These are phyloP conservation scores for Xylaria longipes DNA, from an alignment of 495 filamentous ascomycete genomes.

Conservation along the genomic window DNA sequence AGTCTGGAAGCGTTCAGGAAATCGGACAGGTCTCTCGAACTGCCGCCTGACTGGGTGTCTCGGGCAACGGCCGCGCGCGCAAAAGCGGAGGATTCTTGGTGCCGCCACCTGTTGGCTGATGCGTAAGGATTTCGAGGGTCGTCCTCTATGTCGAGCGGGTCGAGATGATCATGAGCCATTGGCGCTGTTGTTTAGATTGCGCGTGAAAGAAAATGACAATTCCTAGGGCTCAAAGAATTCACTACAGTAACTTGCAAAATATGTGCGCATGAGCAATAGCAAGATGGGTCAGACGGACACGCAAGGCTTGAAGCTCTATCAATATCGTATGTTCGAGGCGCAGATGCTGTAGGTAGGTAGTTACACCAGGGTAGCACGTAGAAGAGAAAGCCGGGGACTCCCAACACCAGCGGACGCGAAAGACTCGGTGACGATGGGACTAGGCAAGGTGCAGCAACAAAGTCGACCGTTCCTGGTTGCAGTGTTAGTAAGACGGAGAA, in stretches of 20 bases:
- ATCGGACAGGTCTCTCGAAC: conserved; percentile 54
- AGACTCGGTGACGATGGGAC: neutral
- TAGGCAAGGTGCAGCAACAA: neutral
- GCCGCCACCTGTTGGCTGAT: conserved; percentile 57
- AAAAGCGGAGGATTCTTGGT: conserved; percentile 58
- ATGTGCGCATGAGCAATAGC: neutral
- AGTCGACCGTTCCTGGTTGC: neutral
- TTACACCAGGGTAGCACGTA: neutral
- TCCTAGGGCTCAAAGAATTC: neutral
- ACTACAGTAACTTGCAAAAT: neutral
- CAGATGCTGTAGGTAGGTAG: neutral
- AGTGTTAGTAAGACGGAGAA: neutral
- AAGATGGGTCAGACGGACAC: neutral
- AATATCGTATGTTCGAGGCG: conserved; percentile 14
- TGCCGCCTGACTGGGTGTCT: conserved; percentile 45
- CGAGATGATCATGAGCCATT: conserved; percentile 41
- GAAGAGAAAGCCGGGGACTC: neutral
- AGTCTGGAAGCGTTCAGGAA: conserved; percentile 58
- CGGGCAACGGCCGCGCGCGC: conserved; percentile 48
- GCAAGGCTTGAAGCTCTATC: neutral
- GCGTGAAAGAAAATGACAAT: neutral
- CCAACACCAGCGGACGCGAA: neutral
- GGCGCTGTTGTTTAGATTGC: neutral
- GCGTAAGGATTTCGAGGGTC: conserved; percentile 53
- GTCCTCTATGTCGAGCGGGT: conserved; percentile 37